Conservation (phyloP, 2,329 filamentous ascomycete genomes). For the Atkinsonella hypoxylon region DNA sequence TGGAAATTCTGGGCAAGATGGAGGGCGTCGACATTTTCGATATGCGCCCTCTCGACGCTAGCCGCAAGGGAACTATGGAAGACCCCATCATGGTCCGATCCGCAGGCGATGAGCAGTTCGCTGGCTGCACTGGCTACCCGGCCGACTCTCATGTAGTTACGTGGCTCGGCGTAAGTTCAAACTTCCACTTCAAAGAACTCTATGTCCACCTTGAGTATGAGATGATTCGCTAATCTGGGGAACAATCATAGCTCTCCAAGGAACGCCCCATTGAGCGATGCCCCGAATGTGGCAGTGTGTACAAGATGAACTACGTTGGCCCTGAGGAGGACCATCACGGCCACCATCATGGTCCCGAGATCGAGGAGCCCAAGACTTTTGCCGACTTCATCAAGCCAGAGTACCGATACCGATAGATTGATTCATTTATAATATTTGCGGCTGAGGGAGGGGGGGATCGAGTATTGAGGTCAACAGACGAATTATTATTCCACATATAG, state of each 20-base stretch:
- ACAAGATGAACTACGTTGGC: constrained; percentile 97
- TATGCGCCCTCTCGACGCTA: constrained; percentile 91
- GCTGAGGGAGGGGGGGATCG: constrained; percentile 3
- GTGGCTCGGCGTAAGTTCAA: constrained; percentile 71
- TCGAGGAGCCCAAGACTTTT: constrained; percentile 88
- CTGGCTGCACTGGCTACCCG: constrained; percentile 88
- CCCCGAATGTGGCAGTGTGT: constrained; percentile 89
- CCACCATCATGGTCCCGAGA: constrained; percentile 47
- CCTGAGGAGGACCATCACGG: constrained; percentile 61
- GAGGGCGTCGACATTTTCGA: constrained; percentile 97
- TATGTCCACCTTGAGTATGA: neutral
- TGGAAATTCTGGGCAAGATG: constrained; percentile 99
- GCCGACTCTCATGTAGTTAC: constrained; percentile 82
- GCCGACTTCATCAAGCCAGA: constrained; percentile 92
- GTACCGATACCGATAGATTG: constrained; percentile 60
- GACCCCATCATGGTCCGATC: constrained; percentile 86
- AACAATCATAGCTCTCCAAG: constrained; percentile 56
- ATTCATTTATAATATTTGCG: constrained; percentile 5
- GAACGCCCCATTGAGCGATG: constrained; percentile 90
- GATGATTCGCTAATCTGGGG: neutral
- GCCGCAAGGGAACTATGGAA: constrained; percentile 79
- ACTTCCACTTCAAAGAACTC: neutral
- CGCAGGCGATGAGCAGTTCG: constrained; percentile 90
- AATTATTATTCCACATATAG: constrained; percentile 11
- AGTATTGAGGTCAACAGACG: constrained; percentile 15